These are phyloP conservation scores for Clavispora carvajalis DNA, from an alignment of 805 yeast genomes.

Conservation along the genomic window DNA sequence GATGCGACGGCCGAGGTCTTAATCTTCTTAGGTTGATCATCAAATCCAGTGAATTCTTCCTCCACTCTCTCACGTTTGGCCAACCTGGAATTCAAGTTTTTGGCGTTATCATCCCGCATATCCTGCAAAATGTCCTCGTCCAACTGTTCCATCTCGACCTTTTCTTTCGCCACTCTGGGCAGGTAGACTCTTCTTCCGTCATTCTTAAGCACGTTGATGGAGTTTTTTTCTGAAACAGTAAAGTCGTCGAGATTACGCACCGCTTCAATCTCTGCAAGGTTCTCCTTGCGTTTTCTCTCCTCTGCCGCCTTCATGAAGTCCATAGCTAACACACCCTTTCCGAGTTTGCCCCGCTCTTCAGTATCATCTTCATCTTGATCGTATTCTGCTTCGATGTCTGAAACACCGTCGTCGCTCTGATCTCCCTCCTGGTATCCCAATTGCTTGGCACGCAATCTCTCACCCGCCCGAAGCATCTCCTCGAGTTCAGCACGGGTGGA, in stretches of 20 bases:
- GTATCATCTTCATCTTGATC: constrained; percentile 31
- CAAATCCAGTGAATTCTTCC: constrained; percentile 2
- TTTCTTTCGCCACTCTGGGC: constrained; percentile 48
- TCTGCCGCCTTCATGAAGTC: constrained; percentile 94
- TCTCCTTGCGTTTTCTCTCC: constrained; percentile 56
- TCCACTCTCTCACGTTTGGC: constrained; percentile 8
- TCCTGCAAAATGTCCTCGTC: constrained; percentile 29
- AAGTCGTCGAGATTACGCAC: constrained; percentile 41
- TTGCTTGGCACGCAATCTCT: constrained; percentile 65
- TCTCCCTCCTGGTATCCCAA: constrained; percentile 58
- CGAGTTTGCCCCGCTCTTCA: constrained; percentile 41
- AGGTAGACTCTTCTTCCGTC: constrained; percentile 79
- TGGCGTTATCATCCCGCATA: constrained; percentile 45
- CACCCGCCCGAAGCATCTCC: constrained; percentile 89
- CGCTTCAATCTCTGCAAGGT: constrained; percentile 46
- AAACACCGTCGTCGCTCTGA: constrained; percentile 48
- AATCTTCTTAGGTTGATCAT: background rate
- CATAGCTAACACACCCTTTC: constrained; percentile 91
- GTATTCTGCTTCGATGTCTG: constrained; percentile 41
- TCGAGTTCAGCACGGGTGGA: constrained; percentile 84
- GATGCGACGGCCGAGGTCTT: no score
- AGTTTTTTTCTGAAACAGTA: constrained; percentile 28
- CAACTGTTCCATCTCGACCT: constrained; percentile 27
- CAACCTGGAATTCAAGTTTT: constrained; percentile 27
- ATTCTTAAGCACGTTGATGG: constrained; percentile 51